A percentile compares a stretch with the other conserved stretches of the same genome.
Evolutionary conservation across 345 rosid genomes (phyloP).

Genomic region (Raphanus raphanistrum): DNA sequence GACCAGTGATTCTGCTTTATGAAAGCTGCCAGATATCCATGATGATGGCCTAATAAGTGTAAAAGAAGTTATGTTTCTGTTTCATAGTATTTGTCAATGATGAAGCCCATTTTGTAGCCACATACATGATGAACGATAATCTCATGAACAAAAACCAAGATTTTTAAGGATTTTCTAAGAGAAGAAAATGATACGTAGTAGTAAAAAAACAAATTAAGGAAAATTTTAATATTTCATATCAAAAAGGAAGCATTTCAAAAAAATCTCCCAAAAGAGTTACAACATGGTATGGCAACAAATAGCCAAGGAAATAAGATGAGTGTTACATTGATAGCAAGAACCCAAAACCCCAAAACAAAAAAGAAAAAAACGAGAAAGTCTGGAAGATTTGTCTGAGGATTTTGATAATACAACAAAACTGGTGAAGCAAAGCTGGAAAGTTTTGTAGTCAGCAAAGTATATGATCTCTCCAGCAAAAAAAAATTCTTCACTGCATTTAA

Average conservation of each 20-base stretch:
- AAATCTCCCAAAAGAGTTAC: conserved; percentile 26
- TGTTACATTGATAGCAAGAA: conserved; percentile 40
- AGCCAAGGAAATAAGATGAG: conserved; percentile 20
- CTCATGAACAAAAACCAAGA: not conserved
- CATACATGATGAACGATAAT: not conserved
- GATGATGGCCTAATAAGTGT: not conserved
- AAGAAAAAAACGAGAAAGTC: not conserved
- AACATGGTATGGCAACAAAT: conserved; percentile 32
- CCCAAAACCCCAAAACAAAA: conserved; percentile 31
- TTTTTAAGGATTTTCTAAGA: not conserved
- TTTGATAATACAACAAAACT: conserved; percentile 40
- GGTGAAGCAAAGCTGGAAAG: conserved; percentile 31
- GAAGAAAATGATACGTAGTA: not conserved
- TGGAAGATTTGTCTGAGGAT: conserved; percentile 28
- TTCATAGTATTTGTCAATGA: not conserved
- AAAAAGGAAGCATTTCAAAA: conserved; percentile 19
- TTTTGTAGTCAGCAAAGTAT: conserved; percentile 28
- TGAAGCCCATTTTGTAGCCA: not conserved
- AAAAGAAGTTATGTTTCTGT: not conserved
- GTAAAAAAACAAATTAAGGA: not conserved
- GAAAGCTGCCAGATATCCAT: not conserved
- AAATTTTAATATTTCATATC: not conserved
- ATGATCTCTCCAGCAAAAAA: conserved; percentile 30
- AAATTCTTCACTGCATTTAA: conserved; percentile 31
- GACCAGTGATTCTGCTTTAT: not conserved